Conservation (phyloP, 1,284 basidiomycete species). For the Clitocybe nebularis region DNA sequence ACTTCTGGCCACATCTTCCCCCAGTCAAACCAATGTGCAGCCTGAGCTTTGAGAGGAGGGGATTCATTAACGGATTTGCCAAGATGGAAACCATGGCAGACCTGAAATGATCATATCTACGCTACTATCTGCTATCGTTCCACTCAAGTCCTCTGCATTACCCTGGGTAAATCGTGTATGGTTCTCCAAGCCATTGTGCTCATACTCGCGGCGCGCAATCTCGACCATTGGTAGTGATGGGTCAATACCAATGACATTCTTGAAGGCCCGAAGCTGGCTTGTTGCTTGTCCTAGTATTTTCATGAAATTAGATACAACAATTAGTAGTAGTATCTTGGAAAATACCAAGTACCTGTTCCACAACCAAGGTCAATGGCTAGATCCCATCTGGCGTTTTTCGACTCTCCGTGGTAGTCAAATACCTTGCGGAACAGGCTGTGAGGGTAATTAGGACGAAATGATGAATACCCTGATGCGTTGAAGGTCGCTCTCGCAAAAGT, state of each 20-base stretch:
- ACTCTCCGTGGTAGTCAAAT: conserved; percentile 51
- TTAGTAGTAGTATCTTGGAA: conserved; percentile 10
- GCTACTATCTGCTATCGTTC: conserved; percentile 46
- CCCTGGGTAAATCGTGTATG: conserved; percentile 47
- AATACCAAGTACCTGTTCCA: conserved; percentile 60
- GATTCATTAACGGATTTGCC: not conserved
- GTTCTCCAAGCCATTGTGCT: conserved; percentile 13
- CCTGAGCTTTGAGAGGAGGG: conserved; percentile 65
- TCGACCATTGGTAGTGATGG: conserved; percentile 73
- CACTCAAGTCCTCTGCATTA: conserved; percentile 49
- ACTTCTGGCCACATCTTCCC: conserved; percentile 67
- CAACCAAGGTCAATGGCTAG: conserved; percentile 77
- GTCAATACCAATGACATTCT: conserved; percentile 65
- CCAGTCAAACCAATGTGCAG: conserved; percentile 88
- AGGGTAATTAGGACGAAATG: conserved; percentile 67
- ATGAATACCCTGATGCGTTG: conserved; percentile 60
- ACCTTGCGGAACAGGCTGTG: conserved; percentile 57
- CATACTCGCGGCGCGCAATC: conserved; percentile 45
- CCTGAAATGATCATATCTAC: conserved; percentile 78
- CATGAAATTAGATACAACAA: too few relatives aligned
- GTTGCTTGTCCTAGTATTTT: conserved; percentile 71
- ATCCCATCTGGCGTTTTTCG: conserved; percentile 41
- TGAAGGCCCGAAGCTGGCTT: conserved; percentile 54
- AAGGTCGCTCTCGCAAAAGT: conserved; percentile 65
- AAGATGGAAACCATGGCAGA: conserved; percentile 26